Conservation (phyloP, 371 early-diverging fungal species). For the Apophysomyces variabilis region DNA sequence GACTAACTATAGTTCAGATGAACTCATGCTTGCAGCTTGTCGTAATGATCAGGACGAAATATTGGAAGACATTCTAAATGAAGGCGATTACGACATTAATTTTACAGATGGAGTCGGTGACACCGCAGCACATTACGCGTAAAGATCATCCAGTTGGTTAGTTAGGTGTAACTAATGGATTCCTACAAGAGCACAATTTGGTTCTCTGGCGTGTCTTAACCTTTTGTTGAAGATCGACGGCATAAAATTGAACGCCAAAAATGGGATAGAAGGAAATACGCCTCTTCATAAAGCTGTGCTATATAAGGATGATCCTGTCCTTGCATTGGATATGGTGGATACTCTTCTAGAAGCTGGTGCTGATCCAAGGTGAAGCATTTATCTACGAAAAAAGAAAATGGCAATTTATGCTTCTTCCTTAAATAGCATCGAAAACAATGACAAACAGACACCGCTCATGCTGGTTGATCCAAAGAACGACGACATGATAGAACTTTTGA, state of each 20-base stretch:
- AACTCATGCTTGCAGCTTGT: conserved; percentile 64
- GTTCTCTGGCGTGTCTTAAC: conserved; percentile 62
- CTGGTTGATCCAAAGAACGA: conserved; percentile 22
- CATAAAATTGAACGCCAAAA: conserved; percentile 52
- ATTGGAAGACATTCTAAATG: conserved; percentile 49
- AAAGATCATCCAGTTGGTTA: conserved; percentile 23
- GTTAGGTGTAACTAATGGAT: background rate
- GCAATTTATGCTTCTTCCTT: background rate
- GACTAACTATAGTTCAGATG: conserved; percentile 37
- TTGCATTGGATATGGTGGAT: conserved; percentile 59
- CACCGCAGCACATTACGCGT: conserved; percentile 71
- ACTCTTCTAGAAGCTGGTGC: conserved; percentile 59
- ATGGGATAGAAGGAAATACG: conserved; percentile 60
- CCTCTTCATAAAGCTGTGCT: conserved; percentile 69
- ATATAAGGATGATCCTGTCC: conserved; percentile 55
- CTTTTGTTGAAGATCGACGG: conserved; percentile 47
- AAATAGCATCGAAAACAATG: conserved; percentile 22
- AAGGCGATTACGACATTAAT: conserved; percentile 55
- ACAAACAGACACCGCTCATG: conserved; percentile 16
- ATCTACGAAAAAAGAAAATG: background rate
- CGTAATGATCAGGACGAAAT: conserved; percentile 64
- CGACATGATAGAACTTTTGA: conserved; percentile 26
- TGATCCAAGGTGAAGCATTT: conserved; percentile 45
- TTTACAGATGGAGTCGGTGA: conserved; percentile 64
- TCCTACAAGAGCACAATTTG: conserved; percentile 57